Percentiles rank a stretch among this genome's conserved stretches.
Evolutionary conservation across 176 grass and related monocot genomes (phyloP).

Genomic region (Hsuehochloa calcarea): DNA sequence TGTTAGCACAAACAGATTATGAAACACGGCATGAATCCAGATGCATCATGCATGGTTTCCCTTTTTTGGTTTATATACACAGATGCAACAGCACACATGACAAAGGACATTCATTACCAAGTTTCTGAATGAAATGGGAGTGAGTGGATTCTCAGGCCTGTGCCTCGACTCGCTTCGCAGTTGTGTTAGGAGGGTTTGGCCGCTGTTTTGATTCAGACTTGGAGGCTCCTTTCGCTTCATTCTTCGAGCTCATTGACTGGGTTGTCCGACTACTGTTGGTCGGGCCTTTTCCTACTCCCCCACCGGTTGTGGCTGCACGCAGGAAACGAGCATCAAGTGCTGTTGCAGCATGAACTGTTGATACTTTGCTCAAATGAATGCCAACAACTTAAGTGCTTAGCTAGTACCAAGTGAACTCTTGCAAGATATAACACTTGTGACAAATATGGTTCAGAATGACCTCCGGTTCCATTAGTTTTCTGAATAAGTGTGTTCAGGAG

Average conservation of each 20-base stretch:
- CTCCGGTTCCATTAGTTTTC: not conserved
- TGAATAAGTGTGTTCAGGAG: not conserved
- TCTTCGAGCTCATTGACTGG: constrained; percentile 10
- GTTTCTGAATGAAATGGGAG: not conserved
- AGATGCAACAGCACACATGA: constrained; percentile 12
- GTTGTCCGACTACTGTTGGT: not conserved
- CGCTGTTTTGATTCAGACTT: constrained; percentile 32
- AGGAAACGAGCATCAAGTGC: not conserved
- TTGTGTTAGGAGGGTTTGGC: not conserved
- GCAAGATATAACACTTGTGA: not conserved
- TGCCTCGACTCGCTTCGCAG: constrained; percentile 23
- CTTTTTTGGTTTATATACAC: constrained; percentile 25
- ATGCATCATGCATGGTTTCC: not conserved
- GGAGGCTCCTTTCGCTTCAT: constrained; percentile 2
- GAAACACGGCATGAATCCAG: constrained; percentile 4
- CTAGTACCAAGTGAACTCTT: not conserved
- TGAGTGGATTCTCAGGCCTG: constrained; percentile 24
- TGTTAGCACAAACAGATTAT: not conserved
- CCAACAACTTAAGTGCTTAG: not conserved
- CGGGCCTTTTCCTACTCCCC: constrained; percentile 7
- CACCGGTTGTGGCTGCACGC: constrained; percentile 1
- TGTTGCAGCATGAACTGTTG: not conserved
- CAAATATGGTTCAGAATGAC: not conserved
- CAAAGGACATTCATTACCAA: not conserved
- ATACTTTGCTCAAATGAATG: constrained; percentile 4